Base-by-base conservation (phyloP, 176 grass and related monocot genomes). In the Hyparrhenia diplandra region DNA sequence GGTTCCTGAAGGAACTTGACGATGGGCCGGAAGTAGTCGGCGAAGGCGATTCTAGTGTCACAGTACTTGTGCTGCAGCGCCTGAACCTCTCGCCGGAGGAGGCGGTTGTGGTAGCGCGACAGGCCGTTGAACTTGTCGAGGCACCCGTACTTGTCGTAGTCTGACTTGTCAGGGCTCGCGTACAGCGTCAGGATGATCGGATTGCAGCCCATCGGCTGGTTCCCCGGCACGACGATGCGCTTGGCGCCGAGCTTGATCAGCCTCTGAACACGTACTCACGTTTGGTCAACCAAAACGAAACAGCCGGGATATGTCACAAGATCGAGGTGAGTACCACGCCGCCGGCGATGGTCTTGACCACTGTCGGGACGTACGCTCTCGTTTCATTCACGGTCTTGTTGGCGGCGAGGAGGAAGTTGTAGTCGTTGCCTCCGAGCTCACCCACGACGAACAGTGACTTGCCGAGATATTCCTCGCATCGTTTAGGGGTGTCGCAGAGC, bases 391-490 rank as follows among this genome's bases (percentile, higher is more conserved):
- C 13, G 35, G 54, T 74, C 69, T 78, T 81, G 17, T 77, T 73
- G 29, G 75, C 78, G 27, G 84, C 76, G 21, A 94, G 43, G 47
- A 73, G 13, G 58, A 80, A 51, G 24, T 49, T 71, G 71, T 94
- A 91, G 43, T 94, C 92, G 42, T 94, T 94, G 9, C 86, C 80
- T 13, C 89, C 92, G 65, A 94, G 71, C 82, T 91, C 92, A 9
- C 92, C 89, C 21, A 91, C 74, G 66, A 94, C 6, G 58, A 94
- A 88, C 6, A 94, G 81, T 1, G 89, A 89, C n/a, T 8, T 78
- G 28, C 49, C 46, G 17, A 90, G 58, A 64, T 28, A 86, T 17
- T 71, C 74, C 40, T 43, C 47, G 78, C 88, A 93, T 28, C 61
- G 86, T 69, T 42, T n/a, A 10, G 16, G 0, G 17, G 24, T 64